Evolutionary conservation across 2,329 filamentous ascomycete species (phyloP).

Genomic region (Capronia coronata): DNA sequence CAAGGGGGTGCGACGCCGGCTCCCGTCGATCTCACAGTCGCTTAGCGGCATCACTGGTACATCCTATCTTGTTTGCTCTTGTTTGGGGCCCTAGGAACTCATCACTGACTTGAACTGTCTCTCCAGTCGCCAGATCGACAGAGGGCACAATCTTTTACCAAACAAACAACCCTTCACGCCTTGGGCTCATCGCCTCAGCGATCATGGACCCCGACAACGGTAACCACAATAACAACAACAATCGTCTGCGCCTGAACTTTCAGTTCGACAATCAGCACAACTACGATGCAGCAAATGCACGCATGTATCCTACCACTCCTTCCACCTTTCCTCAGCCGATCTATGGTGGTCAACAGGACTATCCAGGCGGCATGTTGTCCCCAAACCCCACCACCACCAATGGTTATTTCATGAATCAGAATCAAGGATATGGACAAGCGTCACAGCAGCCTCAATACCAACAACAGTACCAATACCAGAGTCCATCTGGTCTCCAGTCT

Average conservation of each 20-base stretch:
- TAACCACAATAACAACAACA: constrained; percentile 45
- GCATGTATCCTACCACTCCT: constrained; percentile 77
- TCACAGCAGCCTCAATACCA: constrained; percentile 50
- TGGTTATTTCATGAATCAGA: constrained; percentile 58
- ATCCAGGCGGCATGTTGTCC: constrained; percentile 45
- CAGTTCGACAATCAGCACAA: constrained; percentile 58
- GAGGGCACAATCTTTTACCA: constrained; percentile 1
- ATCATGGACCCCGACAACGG: constrained; percentile 52
- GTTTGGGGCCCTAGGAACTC: background rate
- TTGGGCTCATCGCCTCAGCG: background rate
- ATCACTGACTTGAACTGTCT: constrained; percentile 2
- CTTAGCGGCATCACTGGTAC: background rate
- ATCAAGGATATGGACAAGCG: constrained; percentile 48
- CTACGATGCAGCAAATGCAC: constrained; percentile 54
- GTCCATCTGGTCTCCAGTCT: constrained; percentile 51
- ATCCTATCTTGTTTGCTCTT: background rate
- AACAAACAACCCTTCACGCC: background rate
- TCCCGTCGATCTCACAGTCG: constrained; percentile 5
- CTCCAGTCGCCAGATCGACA: constrained; percentile 1
- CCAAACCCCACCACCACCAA: constrained; percentile 38
- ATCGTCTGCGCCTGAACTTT: constrained; percentile 44
- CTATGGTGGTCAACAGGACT: constrained; percentile 57
- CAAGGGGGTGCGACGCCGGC: constrained; percentile 9
- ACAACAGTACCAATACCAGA: constrained; percentile 46
- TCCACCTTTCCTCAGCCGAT: constrained; percentile 95